Base-by-base conservation (phyloP, 2,329 filamentous ascomycete genomes). In the Allantophomopsis cytisporea region DNA sequence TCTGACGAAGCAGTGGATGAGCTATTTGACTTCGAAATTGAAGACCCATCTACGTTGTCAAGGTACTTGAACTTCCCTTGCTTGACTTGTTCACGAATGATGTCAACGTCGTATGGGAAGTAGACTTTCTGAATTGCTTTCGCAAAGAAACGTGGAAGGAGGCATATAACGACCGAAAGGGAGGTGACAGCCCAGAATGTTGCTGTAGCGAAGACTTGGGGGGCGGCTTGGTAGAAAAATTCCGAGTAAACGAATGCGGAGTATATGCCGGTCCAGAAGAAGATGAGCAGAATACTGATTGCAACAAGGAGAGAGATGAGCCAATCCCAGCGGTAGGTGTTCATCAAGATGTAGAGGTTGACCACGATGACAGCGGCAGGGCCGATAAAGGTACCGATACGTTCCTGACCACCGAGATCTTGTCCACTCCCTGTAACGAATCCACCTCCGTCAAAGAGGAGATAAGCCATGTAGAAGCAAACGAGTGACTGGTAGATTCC, bases 291-390 rank as follows among this genome's bases (percentile, higher is more conserved):
- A 45, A 83, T 82, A 61, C 87, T 94, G 58, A 96, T 72, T 17
- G 63, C 62, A 38, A 93, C 81, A 45, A 95, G 80, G 43, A 94
- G 65, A 16, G 88, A 61, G 62, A 93, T 93, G 52, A 98, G 68
- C 89, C 89, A 98, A 59, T 98, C 91, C 91, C 91, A 98, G 44
- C 89, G 77, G 60, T 94, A 96, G 1, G 84, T 93, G 62, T 98
- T 98, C 64, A 96, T 78, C 47, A 98, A 67, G 49, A 98, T 85
- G 64, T 96, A 98, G 43, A 80, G 65, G 60, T 98, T 98, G 66
- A 94, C 93, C 32, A 85, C 80, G 49, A 94, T 64, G 42, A 98
- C 80, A 6, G 85, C 79, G 12, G 84, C 83, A 41, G 84, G 85
- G 3, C 80, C 87, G 50, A 95, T 76, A 58, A 91, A 93, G 39